These are phyloP conservation scores for Mycena galericulata DNA, from an alignment of 768 basidiomycete genomes.

Conservation along the genomic window DNA sequence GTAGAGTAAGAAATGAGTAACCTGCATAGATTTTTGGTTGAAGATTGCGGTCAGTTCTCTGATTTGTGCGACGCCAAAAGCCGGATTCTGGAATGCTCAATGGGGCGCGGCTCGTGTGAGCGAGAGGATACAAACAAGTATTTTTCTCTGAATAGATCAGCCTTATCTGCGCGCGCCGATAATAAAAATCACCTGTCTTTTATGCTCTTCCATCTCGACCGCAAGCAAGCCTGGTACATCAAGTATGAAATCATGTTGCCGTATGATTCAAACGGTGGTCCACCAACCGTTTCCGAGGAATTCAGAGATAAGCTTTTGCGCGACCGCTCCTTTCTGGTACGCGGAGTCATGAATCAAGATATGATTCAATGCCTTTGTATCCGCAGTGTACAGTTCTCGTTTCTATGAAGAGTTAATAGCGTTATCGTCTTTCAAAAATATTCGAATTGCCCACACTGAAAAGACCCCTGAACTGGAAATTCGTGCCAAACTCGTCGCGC, in stretches of 20 bases:
- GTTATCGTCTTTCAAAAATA: not conserved
- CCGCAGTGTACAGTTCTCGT: not conserved
- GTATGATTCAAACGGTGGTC: too few relatives aligned
- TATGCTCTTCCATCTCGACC: not conserved
- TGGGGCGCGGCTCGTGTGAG: not conserved
- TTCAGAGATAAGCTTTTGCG: not conserved
- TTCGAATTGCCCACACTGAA: not conserved
- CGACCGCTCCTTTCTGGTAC: slow-evolving; percentile 19
- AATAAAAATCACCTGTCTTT: not conserved
- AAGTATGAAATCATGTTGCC: too few relatives aligned
- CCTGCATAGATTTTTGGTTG: slow-evolving; percentile 46
- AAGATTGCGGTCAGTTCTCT: slow-evolving; percentile 48
- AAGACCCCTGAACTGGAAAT: not conserved
- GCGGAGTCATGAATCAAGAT: not conserved
- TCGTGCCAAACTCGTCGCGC: not conserved
- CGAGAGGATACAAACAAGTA: not conserved
- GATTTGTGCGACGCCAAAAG: not conserved
- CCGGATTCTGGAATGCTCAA: not conserved
- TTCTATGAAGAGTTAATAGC: not conserved
- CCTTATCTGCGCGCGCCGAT: not conserved
- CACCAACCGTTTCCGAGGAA: not conserved
- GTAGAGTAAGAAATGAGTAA: slow-evolving; percentile 3
- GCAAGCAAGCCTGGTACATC: not conserved
- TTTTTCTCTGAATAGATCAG: not conserved
- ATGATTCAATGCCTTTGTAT: not conserved